These are phyloP conservation scores for Talaromyces nanjingensis DNA, from an alignment of 495 filamentous ascomycete species.

Conservation along the genomic window DNA sequence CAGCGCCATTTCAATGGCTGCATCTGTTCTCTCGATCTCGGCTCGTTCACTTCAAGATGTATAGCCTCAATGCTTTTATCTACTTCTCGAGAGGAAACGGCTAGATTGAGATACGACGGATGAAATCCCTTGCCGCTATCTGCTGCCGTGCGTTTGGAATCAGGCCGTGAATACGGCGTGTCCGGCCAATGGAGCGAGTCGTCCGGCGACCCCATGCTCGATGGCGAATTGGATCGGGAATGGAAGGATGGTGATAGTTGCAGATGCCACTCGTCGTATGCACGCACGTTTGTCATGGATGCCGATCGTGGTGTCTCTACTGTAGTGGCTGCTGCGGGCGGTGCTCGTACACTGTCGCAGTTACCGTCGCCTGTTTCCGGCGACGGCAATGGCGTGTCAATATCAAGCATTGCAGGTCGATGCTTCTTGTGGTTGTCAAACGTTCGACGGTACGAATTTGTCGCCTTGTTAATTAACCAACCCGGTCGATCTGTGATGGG, in stretches of 20 bases:
- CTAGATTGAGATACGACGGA: slow-evolving; percentile 28
- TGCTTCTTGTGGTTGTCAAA: slow-evolving; percentile 3
- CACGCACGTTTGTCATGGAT: slow-evolving; percentile 5
- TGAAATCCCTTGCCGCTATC: slow-evolving; percentile 23
- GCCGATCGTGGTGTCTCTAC: slow-evolving; percentile 14
- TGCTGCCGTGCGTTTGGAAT: slow-evolving; percentile 30
- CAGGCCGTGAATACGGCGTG: slow-evolving; percentile 34
- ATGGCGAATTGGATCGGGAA: slow-evolving; percentile 29
- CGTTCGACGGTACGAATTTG: not conserved
- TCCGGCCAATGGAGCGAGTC: slow-evolving; percentile 32
- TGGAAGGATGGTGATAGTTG: slow-evolving; percentile 17
- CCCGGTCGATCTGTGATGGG: not conserved
- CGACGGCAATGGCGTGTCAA: not conserved
- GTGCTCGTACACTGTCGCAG: not conserved
- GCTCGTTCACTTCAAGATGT: slow-evolving; percentile 37
- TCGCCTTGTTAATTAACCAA: not conserved
- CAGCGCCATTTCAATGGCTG: slow-evolving; percentile 37
- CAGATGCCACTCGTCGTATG: slow-evolving; percentile 18
- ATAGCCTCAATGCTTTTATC: slow-evolving; percentile 34
- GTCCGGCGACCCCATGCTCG: slow-evolving; percentile 23
- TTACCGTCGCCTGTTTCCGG: not conserved
- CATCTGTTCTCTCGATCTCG: slow-evolving; percentile 5
- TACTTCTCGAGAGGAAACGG: slow-evolving; percentile 24
- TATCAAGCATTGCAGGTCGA: not conserved
- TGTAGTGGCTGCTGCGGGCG: not conserved